phyloP scores from a whole-genome alignment of 768 basidiomycete species.

The Galerina sulciceps region DNA sequence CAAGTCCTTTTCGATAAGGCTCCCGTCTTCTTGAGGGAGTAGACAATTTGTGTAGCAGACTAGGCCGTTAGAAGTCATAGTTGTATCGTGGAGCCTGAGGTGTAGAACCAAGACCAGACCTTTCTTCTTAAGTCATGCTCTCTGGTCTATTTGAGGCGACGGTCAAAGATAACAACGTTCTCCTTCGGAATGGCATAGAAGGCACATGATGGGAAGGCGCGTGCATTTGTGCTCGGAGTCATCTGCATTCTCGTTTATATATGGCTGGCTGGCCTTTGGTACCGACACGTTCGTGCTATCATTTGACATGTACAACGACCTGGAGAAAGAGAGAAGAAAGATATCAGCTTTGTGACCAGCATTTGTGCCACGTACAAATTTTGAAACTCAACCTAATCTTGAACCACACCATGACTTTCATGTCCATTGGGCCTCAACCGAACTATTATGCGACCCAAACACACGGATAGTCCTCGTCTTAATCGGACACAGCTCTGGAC shows the following conservation, averaged over 20 bases:
- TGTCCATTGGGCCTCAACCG: too few species aligned
- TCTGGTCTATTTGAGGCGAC: slow-evolving; percentile 14
- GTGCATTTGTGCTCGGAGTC: slow-evolving; percentile 1
- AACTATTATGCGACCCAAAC: too few species aligned
- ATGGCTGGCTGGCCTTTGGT: background rate
- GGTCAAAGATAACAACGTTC: slow-evolving; percentile 8
- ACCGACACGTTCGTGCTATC: slow-evolving; percentile 10
- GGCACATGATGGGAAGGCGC: slow-evolving; percentile 14
- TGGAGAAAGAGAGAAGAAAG: background rate
- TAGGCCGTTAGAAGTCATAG: slow-evolving; percentile 63
- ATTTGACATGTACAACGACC: slow-evolving; percentile 1
- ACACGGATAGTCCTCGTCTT: too few species aligned
- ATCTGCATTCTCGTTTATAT: background rate
- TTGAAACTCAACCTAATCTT: background rate
- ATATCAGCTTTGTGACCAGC: background rate
- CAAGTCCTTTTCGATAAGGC: slow-evolving; percentile 71
- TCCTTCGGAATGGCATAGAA: background rate
- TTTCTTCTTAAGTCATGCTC: slow-evolving; percentile 8
- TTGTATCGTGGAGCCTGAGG: background rate
- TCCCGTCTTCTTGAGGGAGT: slow-evolving; percentile 80
- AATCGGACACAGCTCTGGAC: too few species aligned
- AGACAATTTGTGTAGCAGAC: slow-evolving; percentile 89
- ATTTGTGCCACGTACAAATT: slow-evolving; percentile 1
- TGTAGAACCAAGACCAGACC: background rate
- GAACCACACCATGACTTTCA: background rate